Percentiles rank a stretch among this genome's conserved stretches.
phyloP scores from a whole-genome alignment of 2,329 filamentous ascomycete species.

The Neospermospora avenae region DNA sequence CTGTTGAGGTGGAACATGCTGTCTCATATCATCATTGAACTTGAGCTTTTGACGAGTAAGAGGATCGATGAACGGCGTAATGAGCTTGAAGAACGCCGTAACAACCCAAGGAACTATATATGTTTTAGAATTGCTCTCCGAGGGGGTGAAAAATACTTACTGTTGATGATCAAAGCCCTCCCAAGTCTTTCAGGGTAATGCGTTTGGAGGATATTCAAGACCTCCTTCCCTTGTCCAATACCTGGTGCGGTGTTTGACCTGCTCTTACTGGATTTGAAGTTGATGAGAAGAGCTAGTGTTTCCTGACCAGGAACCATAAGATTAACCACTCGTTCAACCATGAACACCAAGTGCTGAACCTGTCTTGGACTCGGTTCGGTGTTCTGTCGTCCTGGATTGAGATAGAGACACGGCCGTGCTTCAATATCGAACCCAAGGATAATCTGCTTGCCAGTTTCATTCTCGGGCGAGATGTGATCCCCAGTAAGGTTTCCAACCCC shows the following conservation, averaged over 20 bases:
- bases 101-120: conserved; percentile 81
- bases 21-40: conserved; percentile 88
- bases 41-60: conserved; percentile 92
- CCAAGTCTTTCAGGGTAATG: conserved; percentile 94
- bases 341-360: conserved; percentile 91
- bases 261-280: conserved; percentile 78
- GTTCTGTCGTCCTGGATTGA: conserved; percentile 89
- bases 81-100: conserved; percentile 91
- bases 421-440: conserved; percentile 83
- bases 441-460: conserved; percentile 94
- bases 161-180: conserved; percentile 82
- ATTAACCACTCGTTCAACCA: conserved; percentile 88
- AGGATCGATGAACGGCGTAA: conserved; percentile 95
- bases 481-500: conserved; percentile 70
- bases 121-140: conserved; percentile 21
- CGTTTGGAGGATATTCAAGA: conserved; percentile 87
- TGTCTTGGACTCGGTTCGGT: conserved; percentile 82
- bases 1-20: conserved; percentile 78
- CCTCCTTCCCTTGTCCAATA: conserved; percentile 73
- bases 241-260: conserved; percentile 71
- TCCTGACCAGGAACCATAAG: conserved; percentile 86
- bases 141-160: conserved; percentile 46
- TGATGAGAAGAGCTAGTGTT: conserved; percentile 81
- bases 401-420: conserved; percentile 83
- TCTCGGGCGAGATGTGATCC: conserved; percentile 89